phyloP scores from a whole-genome alignment of 495 filamentous ascomycete genomes.

The Extremus antarcticus region DNA sequence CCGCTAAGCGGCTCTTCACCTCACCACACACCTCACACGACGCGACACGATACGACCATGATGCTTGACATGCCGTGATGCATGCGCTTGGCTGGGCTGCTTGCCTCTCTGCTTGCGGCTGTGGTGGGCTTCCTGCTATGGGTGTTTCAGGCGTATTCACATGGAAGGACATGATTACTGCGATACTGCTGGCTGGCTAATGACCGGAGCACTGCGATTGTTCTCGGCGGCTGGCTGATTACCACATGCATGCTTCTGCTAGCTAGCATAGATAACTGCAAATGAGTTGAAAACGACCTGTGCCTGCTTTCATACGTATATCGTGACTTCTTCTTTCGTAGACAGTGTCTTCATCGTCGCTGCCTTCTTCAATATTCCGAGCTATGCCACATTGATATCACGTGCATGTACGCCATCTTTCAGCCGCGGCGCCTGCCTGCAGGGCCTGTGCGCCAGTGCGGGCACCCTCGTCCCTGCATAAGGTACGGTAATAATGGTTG shows the following conservation, averaged over 20 bases:
- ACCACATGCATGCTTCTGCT: background rate
- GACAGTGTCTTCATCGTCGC: too few relatives aligned
- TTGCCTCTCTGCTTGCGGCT: too few relatives aligned
- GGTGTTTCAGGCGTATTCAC: background rate
- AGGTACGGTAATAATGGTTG: too few relatives aligned
- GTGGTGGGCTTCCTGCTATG: too few relatives aligned
- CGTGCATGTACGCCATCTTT: background rate
- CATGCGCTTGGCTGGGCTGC: background rate
- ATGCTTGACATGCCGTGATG: background rate
- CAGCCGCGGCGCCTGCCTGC: background rate
- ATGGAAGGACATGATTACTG: background rate
- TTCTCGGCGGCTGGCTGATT: background rate
- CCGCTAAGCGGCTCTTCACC: slow-evolving; percentile 9
- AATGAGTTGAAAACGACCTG: too few relatives aligned
- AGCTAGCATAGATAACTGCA: too few relatives aligned
- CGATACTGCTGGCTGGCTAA: background rate
- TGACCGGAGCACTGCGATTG: too few relatives aligned
- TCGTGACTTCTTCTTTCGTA: too few relatives aligned
- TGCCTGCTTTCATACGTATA: too few relatives aligned
- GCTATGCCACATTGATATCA: background rate
- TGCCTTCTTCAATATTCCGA: background rate
- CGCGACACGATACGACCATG: too few relatives aligned
- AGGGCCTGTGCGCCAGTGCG: background rate
- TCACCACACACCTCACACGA: background rate
- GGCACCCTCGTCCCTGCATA: too few relatives aligned